phyloP scores from a whole-genome alignment of 345 rosid genomes.

The Cardiospermum halicacabum region DNA sequence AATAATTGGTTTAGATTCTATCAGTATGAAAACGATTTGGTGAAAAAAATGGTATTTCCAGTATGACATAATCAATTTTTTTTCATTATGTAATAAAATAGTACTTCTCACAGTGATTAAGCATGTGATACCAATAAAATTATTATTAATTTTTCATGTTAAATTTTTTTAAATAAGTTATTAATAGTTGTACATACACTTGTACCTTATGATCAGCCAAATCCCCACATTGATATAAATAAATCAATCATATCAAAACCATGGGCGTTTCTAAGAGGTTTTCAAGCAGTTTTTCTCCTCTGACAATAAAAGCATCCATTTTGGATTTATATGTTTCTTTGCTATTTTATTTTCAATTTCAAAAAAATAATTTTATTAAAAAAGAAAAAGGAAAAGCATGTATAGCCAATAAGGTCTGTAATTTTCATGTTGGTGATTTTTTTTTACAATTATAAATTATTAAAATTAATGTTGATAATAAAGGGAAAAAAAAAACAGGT shows the following conservation, averaged over 20 bases:
- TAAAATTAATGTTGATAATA: not conserved
- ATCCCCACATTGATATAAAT: too few relatives aligned
- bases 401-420: too few relatives aligned
- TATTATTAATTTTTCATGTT: not conserved
- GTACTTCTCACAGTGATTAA: slow-evolving; percentile 16
- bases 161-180: not conserved
- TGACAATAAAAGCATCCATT: not conserved
- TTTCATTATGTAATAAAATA: not conserved
- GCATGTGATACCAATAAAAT: slow-evolving; percentile 25
- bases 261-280: slow-evolving; percentile 27
- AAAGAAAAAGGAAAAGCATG: too few relatives aligned
- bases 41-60: not conserved
- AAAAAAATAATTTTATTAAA: too few relatives aligned
- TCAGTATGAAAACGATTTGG: not conserved
- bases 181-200: slow-evolving; percentile 1
- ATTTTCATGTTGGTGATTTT: too few relatives aligned
- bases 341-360: too few relatives aligned
- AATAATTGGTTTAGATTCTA: not conserved
- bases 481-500: slow-evolving; percentile 5
- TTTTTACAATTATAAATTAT: too few relatives aligned
- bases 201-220: slow-evolving; percentile 5
- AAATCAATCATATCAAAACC: slow-evolving; percentile 14
- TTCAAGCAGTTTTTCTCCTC: slow-evolving; percentile 5
- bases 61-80: not conserved
- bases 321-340: slow-evolving; percentile 1